Evolutionary conservation across 1,284 basidiomycete species (phyloP), one percentile per base, ranked within the genome.

Genomic region (Naganishia sp.): DNA sequence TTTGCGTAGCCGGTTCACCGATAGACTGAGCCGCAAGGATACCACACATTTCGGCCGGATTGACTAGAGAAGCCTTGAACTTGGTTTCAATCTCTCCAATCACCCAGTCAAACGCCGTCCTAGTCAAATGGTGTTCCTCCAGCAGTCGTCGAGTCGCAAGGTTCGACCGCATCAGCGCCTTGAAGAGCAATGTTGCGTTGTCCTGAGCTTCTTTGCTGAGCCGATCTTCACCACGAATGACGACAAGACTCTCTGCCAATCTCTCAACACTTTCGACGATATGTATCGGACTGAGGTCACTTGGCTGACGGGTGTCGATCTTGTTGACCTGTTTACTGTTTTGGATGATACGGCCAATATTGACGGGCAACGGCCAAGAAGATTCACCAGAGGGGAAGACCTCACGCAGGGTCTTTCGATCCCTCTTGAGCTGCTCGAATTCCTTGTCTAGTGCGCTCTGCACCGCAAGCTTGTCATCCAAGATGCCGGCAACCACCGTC

Each of bases 21-120:
- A 99, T 99, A 5, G 94, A 97, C 81, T 99, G 96, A 0, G 96
- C 96, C 44, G 96, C 90, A 16, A 99, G 86, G 0, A 94, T 98
- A 55, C 96, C 96, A 73, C 96, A 99, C 96, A 99, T 99, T 81
- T 99, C 96, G 59, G 95, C 94, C 0, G 96, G 92, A 75, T 95
- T 90, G 28, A 86, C 93, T 2, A 97, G 76, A 1, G 94, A 91
- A 73, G 88, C 88, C 75, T 95, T 94, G 83, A 96, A 97, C 78
- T 94, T 92, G 43, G 90, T 85, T 78, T 99, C 94, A 57, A 99
- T 87, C 80, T 99, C 96, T 72, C 95, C 96, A 66, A 98, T 75
- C 3, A 98, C 91, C 94, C 94, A 99, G 74, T 97, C 93, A 78
- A 96, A 99, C 1, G 95, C 94, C 77, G 95, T 90, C 46, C 85